phyloP scores from a whole-genome alignment of 192 early-diverging fungal species.

The Chytriomyces sp. region DNA sequence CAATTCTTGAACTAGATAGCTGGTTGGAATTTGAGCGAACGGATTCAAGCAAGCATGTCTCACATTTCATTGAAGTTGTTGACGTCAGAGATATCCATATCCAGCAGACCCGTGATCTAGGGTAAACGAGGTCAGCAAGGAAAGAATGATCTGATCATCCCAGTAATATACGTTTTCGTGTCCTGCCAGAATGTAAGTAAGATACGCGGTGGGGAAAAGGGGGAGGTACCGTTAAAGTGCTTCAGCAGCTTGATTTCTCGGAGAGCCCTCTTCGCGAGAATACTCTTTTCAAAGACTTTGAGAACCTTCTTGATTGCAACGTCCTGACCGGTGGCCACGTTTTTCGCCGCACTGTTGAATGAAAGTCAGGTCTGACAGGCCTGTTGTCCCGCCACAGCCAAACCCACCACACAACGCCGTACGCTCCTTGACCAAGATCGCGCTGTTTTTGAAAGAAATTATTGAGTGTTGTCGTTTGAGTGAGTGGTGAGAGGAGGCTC shows the following conservation, averaged over 20 bases:
- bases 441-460: conserved; percentile 30
- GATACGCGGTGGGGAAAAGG: too few species aligned
- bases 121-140: not conserved
- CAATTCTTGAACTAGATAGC: conserved; percentile 92
- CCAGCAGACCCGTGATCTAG: conserved; percentile 89
- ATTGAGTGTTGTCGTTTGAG: not conserved
- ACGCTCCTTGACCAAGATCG: conserved; percentile 87
- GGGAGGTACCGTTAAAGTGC: conserved; percentile 73
- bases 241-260: conserved; percentile 73
- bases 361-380: not conserved
- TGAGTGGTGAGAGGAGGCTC: not conserved
- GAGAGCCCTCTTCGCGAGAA: conserved; percentile 70
- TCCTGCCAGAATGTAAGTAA: too few species aligned
- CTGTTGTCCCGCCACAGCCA: not conserved
- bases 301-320: conserved; percentile 75
- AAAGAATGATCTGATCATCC: not conserved
- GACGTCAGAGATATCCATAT: conserved; percentile 82
- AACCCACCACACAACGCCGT: conserved; percentile 89
- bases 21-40: not conserved
- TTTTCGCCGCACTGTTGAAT: conserved; percentile 44
- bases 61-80: conserved; percentile 89
- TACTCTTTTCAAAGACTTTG: conserved; percentile 65
- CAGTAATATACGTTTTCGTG: conserved; percentile 93
- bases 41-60: conserved; percentile 27
- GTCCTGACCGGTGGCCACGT: conserved; percentile 44